These are phyloP conservation scores for Viridothelium virens DNA, from an alignment of 495 filamentous ascomycete genomes.

Conservation along the genomic window DNA sequence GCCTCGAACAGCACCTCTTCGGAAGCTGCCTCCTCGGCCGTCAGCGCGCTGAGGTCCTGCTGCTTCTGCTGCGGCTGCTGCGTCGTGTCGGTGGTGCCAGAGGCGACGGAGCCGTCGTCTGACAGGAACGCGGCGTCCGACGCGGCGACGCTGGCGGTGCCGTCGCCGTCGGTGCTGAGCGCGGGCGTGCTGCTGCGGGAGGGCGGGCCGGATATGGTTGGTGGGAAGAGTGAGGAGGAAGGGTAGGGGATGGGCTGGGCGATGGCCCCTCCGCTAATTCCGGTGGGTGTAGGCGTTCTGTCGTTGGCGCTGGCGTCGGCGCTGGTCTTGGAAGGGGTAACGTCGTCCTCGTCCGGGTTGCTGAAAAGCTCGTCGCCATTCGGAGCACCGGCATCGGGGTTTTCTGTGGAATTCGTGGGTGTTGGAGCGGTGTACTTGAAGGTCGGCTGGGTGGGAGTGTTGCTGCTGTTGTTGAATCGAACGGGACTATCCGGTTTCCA, in stretches of 20 bases:
- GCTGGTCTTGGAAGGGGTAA: neutral
- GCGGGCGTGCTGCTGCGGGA: slow-evolving; percentile 29
- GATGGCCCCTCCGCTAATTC: neutral
- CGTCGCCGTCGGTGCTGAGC: slow-evolving; percentile 24
- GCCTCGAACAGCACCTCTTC: slow-evolving; percentile 26
- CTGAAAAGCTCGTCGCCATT: too few species aligned
- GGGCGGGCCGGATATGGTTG: slow-evolving; percentile 7
- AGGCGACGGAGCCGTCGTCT: slow-evolving; percentile 15
- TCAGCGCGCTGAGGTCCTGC: slow-evolving; percentile 24
- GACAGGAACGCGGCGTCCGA: slow-evolving; percentile 13
- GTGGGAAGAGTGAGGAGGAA: neutral
- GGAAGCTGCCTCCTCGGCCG: slow-evolving; percentile 17
- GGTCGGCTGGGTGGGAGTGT: slow-evolving; percentile 6
- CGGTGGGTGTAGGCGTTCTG: slow-evolving; percentile 13
- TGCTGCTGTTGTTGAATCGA: slow-evolving; percentile 22
- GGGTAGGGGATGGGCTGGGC: neutral
- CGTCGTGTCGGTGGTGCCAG: neutral
- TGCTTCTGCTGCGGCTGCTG: slow-evolving; percentile 17
- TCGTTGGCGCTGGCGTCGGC: slow-evolving; percentile 20
- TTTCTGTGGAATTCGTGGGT: slow-evolving; percentile 2
- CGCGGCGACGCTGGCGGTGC: slow-evolving; percentile 19
- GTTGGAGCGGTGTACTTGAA: slow-evolving; percentile 18
- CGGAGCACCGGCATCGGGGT: neutral
- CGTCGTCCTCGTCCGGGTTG: neutral
- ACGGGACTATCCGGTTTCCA: slow-evolving; percentile 26